Conservation (phyloP, 2,329 filamentous ascomycete genomes). For the Ophiostoma sp. region DNA sequence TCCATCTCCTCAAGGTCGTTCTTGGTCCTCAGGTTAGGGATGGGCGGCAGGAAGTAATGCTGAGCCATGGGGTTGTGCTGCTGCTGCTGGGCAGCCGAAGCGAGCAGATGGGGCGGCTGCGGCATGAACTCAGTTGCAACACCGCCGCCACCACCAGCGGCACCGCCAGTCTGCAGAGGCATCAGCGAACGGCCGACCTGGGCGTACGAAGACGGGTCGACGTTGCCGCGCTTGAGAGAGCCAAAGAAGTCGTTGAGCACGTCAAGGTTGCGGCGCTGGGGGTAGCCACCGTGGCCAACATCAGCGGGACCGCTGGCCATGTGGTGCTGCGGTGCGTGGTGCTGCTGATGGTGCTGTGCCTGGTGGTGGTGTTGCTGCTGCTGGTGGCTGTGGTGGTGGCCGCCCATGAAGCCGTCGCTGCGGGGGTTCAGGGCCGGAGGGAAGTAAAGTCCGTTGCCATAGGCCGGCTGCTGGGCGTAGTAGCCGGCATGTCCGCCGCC, state of each 20-base stretch:
- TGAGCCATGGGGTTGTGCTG: slow-evolving; percentile 63
- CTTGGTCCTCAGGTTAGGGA: slow-evolving; percentile 87
- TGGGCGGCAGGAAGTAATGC: slow-evolving; percentile 85
- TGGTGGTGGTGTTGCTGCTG: slow-evolving; percentile 23
- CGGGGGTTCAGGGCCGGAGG: slow-evolving; percentile 59
- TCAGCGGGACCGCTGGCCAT: slow-evolving; percentile 11
- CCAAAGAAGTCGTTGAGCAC: slow-evolving; percentile 93
- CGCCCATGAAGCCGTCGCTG: slow-evolving; percentile 58
- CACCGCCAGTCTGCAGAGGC: slow-evolving; percentile 63
- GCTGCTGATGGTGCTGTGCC: slow-evolving; percentile 12
- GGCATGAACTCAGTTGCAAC: slow-evolving; percentile 58
- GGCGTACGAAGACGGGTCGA: slow-evolving; percentile 85
- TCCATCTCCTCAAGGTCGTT: slow-evolving; percentile 92
- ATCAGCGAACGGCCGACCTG: slow-evolving; percentile 88
- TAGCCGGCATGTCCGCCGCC: slow-evolving; percentile 49
- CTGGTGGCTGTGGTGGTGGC: slow-evolving; percentile 42
- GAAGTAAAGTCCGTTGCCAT: slow-evolving; percentile 72
- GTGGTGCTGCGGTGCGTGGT: slow-evolving; percentile 23
- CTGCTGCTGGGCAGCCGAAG: slow-evolving; percentile 43
- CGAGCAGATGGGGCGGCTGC: slow-evolving; percentile 51
- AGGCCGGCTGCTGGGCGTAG: slow-evolving; percentile 57
- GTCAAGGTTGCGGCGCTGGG: slow-evolving; percentile 81
- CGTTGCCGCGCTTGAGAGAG: slow-evolving; percentile 83
- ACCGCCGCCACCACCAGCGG: slow-evolving; percentile 41
- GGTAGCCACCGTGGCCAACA: slow-evolving; percentile 54